Percentiles rank a stretch among this genome's conserved stretches.
Evolutionary conservation across 495 filamentous ascomycete species (phyloP).

Genomic region (Neurospora cerealis): DNA sequence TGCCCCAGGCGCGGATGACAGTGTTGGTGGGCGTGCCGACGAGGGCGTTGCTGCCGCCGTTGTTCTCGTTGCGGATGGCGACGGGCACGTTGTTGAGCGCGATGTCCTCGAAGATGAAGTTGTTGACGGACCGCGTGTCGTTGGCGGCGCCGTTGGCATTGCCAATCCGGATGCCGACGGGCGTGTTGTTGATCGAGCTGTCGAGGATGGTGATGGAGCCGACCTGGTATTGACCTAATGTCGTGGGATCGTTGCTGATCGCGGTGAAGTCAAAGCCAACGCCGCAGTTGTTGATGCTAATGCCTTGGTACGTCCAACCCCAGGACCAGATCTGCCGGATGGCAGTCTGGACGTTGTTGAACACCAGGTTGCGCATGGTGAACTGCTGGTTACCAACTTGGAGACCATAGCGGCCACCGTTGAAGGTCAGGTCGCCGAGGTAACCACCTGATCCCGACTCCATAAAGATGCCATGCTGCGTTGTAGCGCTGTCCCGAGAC

Average conservation of each 20-base stretch:
- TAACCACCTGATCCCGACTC: slow-evolving; percentile 68
- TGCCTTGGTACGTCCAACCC: slow-evolving; percentile 60
- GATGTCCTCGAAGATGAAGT: slow-evolving; percentile 56
- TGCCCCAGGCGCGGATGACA: slow-evolving; percentile 40
- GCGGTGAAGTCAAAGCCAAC: slow-evolving; percentile 52
- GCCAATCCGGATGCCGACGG: slow-evolving; percentile 38
- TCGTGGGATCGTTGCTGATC: not conserved
- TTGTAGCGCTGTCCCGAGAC: slow-evolving; percentile 41
- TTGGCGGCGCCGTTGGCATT: slow-evolving; percentile 30
- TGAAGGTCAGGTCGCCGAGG: slow-evolving; percentile 61
- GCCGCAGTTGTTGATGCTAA: slow-evolving; percentile 51
- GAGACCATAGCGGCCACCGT: slow-evolving; percentile 55
- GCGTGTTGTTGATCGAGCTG: slow-evolving; percentile 61
- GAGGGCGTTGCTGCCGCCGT: slow-evolving; percentile 41
- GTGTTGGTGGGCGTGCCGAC: slow-evolving; percentile 42
- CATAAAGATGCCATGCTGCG: slow-evolving; percentile 68
- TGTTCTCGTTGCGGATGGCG: slow-evolving; percentile 43
- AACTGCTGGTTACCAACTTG: slow-evolving; percentile 73
- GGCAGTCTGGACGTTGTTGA: slow-evolving; percentile 46
- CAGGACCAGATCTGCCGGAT: slow-evolving; percentile 42
- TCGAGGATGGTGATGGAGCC: slow-evolving; percentile 69
- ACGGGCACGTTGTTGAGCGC: slow-evolving; percentile 41
- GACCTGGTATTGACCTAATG: not conserved
- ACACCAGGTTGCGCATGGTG: slow-evolving; percentile 61
- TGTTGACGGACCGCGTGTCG: slow-evolving; percentile 36